phyloP scores from a whole-genome alignment of 2,329 filamentous ascomycete genomes.

The Fusarium sp. region DNA sequence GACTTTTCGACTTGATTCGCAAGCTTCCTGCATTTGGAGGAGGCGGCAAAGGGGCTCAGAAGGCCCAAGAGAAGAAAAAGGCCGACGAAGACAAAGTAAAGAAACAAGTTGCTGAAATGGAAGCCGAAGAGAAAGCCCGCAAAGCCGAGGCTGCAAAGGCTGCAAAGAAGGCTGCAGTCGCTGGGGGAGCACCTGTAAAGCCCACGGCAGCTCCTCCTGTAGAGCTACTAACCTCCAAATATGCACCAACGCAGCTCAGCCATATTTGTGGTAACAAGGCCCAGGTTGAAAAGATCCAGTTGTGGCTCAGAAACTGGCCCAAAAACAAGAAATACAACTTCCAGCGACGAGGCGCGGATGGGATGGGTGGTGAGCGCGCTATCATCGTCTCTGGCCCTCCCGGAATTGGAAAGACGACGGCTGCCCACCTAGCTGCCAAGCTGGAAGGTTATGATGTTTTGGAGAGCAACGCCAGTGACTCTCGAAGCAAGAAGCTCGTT shows the following conservation, averaged over 20 bases:
- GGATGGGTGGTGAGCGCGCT: slow-evolving; percentile 84
- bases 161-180: slow-evolving; percentile 56
- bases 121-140: slow-evolving; percentile 77
- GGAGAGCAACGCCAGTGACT: slow-evolving; percentile 96
- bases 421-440: slow-evolving; percentile 92
- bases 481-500: slow-evolving; percentile 94
- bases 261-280: slow-evolving; percentile 97
- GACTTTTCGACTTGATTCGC: slow-evolving; percentile 87
- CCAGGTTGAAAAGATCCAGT: slow-evolving; percentile 88
- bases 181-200: slow-evolving; percentile 42
- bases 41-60: slow-evolving; percentile 86
- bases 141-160: slow-evolving; percentile 64
- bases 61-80: slow-evolving; percentile 84
- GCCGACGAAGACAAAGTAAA: slow-evolving; percentile 86
- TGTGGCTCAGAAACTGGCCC: slow-evolving; percentile 86
- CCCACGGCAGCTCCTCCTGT: slow-evolving; percentile 63
- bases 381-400: slow-evolving; percentile 96
- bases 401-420: slow-evolving; percentile 97
- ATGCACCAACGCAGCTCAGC: slow-evolving; percentile 84
- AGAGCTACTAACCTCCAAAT: slow-evolving; percentile 93
- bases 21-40: slow-evolving; percentile 87
- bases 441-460: slow-evolving; percentile 93
- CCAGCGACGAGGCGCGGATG: slow-evolving; percentile 84
- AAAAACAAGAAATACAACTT: slow-evolving; percentile 84
- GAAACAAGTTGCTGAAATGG: slow-evolving; percentile 85